Evolutionary conservation across 2,329 filamentous ascomycete genomes (phyloP).

Genomic region (Cucurbitaria berberidis): DNA sequence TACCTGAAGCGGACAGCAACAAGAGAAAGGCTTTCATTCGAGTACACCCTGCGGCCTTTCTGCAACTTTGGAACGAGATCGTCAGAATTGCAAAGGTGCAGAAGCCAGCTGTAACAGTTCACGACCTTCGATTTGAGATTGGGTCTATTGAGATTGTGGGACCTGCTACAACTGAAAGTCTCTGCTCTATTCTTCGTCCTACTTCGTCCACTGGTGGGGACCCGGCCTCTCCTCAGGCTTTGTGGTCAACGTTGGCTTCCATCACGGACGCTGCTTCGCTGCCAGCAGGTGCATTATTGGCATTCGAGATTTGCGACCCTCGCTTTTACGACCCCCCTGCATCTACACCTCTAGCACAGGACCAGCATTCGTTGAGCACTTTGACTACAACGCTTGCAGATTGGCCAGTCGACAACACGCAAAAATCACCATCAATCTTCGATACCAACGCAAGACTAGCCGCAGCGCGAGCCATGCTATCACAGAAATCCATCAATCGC

Average conservation of each 20-base stretch:
- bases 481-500: slow-evolving; percentile 80
- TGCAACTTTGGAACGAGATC: slow-evolving; percentile 70
- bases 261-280: slow-evolving; percentile 64
- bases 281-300: slow-evolving; percentile 71
- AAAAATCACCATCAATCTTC: slow-evolving; percentile 65
- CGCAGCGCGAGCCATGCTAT: slow-evolving; percentile 70
- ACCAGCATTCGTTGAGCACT: slow-evolving; percentile 32
- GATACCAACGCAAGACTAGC: slow-evolving; percentile 68
- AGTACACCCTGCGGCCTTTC: slow-evolving; percentile 81
- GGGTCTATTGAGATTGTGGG: slow-evolving; percentile 74
- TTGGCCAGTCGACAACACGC: slow-evolving; percentile 69
- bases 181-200: slow-evolving; percentile 71
- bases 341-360: slow-evolving; percentile 46
- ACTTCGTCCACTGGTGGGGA: slow-evolving; percentile 14
- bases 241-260: slow-evolving; percentile 39
- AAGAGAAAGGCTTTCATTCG: slow-evolving; percentile 70
- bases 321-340: slow-evolving; percentile 78
- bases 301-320: slow-evolving; percentile 78
- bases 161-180: slow-evolving; percentile 78
- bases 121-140: slow-evolving; percentile 74
- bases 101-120: slow-evolving; percentile 66
- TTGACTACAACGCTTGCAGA: slow-evolving; percentile 67
- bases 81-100: slow-evolving; percentile 64
- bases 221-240: slow-evolving; percentile 42
- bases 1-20: slow-evolving; percentile 23